phyloP scores from a whole-genome alignment of 495 filamentous ascomycete species.

The Annulohypoxylon moriforme region DNA sequence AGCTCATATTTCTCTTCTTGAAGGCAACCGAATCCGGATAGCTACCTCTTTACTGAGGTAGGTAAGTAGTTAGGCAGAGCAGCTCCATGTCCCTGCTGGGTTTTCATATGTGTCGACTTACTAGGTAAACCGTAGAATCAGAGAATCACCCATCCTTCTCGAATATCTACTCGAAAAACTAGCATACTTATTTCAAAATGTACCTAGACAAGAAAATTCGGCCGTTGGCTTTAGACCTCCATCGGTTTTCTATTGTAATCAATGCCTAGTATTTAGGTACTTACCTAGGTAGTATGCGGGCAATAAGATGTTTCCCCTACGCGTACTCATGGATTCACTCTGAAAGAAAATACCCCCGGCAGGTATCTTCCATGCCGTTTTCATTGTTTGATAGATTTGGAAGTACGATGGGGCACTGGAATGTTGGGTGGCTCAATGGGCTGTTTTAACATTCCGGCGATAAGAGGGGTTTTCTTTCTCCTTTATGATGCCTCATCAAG shows the following conservation, averaged over 20 bases:
- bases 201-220: neutral
- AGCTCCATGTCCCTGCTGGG: neutral
- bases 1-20: neutral
- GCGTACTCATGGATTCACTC: neutral
- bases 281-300: neutral
- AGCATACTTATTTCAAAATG: neutral
- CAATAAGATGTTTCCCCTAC: slow-evolving; percentile 11
- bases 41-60: too few species aligned
- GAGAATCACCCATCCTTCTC: neutral
- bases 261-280: neutral
- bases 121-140: neutral
- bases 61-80: too few species aligned
- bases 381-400: slow-evolving; percentile 31
- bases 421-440: slow-evolving; percentile 36
- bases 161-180: neutral
- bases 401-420: slow-evolving; percentile 10
- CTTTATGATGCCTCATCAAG: slow-evolving; percentile 41
- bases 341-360: neutral
- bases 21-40: slow-evolving; percentile 40
- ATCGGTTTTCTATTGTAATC: neutral
- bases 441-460: slow-evolving; percentile 34
- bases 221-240: neutral
- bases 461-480: slow-evolving; percentile 25
- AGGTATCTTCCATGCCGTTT: slow-evolving; percentile 28
- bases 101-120: neutral